These are phyloP conservation scores for Backusella tuberculispora DNA, from an alignment of 192 early-diverging fungal genomes.

Conservation along the genomic window DNA sequence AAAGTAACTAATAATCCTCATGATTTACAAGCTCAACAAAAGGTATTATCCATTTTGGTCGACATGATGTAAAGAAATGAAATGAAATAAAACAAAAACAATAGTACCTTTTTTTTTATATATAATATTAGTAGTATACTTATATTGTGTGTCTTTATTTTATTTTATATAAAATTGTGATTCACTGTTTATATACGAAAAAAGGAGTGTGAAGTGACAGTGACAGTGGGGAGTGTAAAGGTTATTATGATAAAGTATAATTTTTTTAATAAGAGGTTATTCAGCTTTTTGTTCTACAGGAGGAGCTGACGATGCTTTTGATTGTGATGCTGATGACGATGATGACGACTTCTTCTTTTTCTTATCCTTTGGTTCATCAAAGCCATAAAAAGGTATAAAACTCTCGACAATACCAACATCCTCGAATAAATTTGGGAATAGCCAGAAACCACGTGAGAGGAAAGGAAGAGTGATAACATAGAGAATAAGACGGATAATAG, in stretches of 20 bases:
- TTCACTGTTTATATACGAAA: background rate
- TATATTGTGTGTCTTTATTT: no score
- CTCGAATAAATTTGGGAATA: constrained; percentile 97
- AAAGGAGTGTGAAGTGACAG: background rate
- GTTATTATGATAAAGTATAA: background rate
- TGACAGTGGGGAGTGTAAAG: background rate
- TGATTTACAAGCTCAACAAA: constrained; percentile 22
- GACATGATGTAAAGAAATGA: constrained; percentile 33
- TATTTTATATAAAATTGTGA: no score
- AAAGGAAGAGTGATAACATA: constrained; percentile 76
- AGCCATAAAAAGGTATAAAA: constrained; percentile 94
- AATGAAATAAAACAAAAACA: no score
- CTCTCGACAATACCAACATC: constrained; percentile 94
- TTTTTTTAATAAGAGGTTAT: background rate
- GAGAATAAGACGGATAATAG: constrained; percentile 83
- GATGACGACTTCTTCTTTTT: constrained; percentile 15
- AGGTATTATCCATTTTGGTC: constrained; percentile 25
- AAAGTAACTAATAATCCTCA: constrained; percentile 14
- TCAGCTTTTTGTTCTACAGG: constrained; percentile 11
- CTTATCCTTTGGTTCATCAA: constrained; percentile 55
- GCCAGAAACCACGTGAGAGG: constrained; percentile 86
- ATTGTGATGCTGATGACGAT: background rate
- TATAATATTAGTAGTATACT: no score
- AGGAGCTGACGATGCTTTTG: background rate
- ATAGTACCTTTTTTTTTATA: no score